phyloP scores from a whole-genome alignment of 495 filamentous ascomycete species.

The Corynascus novoguineensis region DNA sequence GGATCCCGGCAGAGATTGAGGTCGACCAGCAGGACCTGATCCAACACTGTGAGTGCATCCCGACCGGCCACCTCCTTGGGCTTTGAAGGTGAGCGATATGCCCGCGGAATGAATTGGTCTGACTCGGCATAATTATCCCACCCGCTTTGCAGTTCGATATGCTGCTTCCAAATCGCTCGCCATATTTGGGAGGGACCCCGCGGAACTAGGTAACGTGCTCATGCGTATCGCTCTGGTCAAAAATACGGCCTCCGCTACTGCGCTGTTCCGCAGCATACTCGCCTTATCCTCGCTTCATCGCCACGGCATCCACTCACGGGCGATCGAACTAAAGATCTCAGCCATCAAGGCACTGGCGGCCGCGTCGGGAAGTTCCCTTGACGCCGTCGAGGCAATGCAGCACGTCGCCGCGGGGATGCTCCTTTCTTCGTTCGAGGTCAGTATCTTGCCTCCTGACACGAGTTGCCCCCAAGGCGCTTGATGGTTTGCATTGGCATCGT shows the following conservation, averaged over 20 bases:
- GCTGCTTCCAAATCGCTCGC: conserved; percentile 24
- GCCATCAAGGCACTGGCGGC: conserved; percentile 24
- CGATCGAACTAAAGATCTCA: conserved; percentile 30
- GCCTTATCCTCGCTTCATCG: conserved; percentile 31
- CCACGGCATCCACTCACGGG: conserved; percentile 27
- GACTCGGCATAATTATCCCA: too few species aligned
- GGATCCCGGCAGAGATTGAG: neutral
- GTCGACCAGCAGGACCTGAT: neutral
- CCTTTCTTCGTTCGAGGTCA: conserved; percentile 33
- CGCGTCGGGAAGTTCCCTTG: conserved; percentile 9
- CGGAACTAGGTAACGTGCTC: conserved; percentile 23
- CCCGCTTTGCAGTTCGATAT: neutral
- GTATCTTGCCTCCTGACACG: neutral
- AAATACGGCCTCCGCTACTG: conserved; percentile 19
- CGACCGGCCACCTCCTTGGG: neutral
- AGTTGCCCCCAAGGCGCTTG: too few species aligned
- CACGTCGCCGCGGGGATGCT: conserved; percentile 38
- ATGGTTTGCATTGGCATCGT: neutral
- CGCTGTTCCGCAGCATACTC: conserved; percentile 27
- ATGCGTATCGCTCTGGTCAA: conserved; percentile 23
- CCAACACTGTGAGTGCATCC: neutral
- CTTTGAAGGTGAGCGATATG: too few species aligned
- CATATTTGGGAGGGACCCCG: conserved; percentile 21
- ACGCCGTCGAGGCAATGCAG: conserved; percentile 26
- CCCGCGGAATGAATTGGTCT: too few species aligned